Evolutionary conservation across 1,139 yeast genomes (phyloP), one percentile per base, ranked within the genome.

Genomic region (Kodamaea plutei): DNA sequence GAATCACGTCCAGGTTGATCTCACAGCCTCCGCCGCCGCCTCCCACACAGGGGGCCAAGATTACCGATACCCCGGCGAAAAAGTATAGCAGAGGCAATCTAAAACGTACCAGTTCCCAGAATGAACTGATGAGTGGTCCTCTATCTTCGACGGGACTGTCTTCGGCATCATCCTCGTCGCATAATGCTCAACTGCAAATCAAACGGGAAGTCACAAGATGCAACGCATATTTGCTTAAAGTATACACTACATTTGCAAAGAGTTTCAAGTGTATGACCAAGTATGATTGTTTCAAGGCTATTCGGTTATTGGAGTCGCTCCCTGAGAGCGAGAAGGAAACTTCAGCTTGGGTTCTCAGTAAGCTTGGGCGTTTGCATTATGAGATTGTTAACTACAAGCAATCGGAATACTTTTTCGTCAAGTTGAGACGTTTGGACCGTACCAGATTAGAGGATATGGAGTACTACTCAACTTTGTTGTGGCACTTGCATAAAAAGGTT

Each of bases 381-480:
- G 98, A 91, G 53, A 77, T 84, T 44, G 93, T 84, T 15, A 84
- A 88, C 51, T 91, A 91, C 56, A 79, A 77, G 37, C 84, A 82
- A 53, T 75, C 95, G 4, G 83, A 79, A 39, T 54, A 62, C 30
- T 79, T 72, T 45, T 91, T 84, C 48, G 59, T 64, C 18, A 69
- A 69, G 43, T 63, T 91, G 34, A 69, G 96, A 31, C 62, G 61
- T 34, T 39, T 79, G 15, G 96, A 88, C 55, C 73, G 93, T 26
- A 83, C 91, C n/a, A 66, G 97, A 35, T 54, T 82, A 16, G 79
- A 78, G 38, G 97, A 88, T 51, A 87, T 91, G 94, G 97, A 91
- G 50, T 78, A 80, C 48, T 88, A 76, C 50, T 85, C 96, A 1
- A 91, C 97, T 0, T 62, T 88, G 21, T 65, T 91, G 37, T 91